These are phyloP conservation scores for Mortierella sp. DNA, from an alignment of 371 early-diverging fungal genomes.

Conservation along the genomic window DNA sequence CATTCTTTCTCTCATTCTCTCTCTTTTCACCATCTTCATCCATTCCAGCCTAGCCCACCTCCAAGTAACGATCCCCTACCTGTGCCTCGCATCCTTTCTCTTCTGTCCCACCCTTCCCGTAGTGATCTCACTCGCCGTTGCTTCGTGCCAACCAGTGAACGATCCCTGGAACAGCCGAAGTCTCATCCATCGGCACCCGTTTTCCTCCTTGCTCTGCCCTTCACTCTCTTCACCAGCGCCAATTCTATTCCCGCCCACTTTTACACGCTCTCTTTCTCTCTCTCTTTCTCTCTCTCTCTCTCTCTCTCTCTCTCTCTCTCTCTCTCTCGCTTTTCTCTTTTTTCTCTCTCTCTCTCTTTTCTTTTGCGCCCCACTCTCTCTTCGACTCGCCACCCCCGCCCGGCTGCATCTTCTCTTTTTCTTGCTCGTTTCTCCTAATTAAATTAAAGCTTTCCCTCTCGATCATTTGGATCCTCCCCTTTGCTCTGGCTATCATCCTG, in stretches of 20 bases:
- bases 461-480: too few species aligned
- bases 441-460: too few species aligned
- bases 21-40: not conserved
- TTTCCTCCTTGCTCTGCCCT: not conserved
- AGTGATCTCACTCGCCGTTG: not conserved
- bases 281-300: not conserved
- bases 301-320: slow-evolving; percentile 15
- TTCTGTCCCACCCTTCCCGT: not conserved
- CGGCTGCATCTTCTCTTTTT: not conserved
- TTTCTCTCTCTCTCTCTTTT: slow-evolving; percentile 13
- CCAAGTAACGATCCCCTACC: not conserved
- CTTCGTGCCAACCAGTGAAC: not conserved
- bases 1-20: not conserved
- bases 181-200: not conserved
- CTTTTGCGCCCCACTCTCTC: slow-evolving; percentile 14
- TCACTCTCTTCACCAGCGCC: not conserved
- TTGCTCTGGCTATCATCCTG: too few species aligned
- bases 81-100: not conserved
- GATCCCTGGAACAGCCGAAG: too few species aligned
- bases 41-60: not conserved
- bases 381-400: slow-evolving; percentile 10
- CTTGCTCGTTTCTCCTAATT: not conserved
- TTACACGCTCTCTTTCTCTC: not conserved
- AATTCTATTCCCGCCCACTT: not conserved
- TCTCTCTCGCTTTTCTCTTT: slow-evolving; percentile 20